Evolutionary conservation across 2,329 filamentous ascomycete genomes (phyloP).

Genomic region (Sphaerulina vaccinii): DNA sequence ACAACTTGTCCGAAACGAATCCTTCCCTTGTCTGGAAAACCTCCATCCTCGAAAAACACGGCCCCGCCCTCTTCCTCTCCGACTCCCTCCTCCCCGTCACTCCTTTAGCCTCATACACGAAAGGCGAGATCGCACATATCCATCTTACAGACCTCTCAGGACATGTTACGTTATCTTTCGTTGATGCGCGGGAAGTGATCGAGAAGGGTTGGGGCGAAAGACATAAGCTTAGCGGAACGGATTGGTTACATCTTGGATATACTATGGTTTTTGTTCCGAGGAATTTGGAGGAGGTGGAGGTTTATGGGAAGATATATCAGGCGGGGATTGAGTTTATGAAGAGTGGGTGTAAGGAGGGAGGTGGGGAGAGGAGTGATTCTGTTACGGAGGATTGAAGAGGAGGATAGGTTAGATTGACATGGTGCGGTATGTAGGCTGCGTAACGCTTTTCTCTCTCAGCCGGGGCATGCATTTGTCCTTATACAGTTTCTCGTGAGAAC

Average conservation of each 20-base stretch:
- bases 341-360: background rate
- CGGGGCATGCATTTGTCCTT: too few relatives aligned
- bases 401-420: background rate
- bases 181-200: conserved; percentile 17
- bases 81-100: conserved; percentile 2
- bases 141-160: conserved; percentile 15
- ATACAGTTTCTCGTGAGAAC: too few relatives aligned
- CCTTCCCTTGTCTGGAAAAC: conserved; percentile 6
- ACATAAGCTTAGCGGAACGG: conserved; percentile 17
- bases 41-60: conserved; percentile 17
- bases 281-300: conserved; percentile 9
- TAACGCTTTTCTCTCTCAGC: too few relatives aligned
- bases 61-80: conserved; percentile 12
- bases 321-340: conserved; percentile 21
- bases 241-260: conserved; percentile 17
- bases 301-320: conserved; percentile 9
- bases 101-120: background rate
- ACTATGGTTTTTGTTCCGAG: conserved; percentile 21
- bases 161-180: conserved; percentile 20
- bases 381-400: background rate
- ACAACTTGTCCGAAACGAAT: conserved; percentile 5
- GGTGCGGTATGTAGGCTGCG: background rate
- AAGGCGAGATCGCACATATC: conserved; percentile 19
- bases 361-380: too few relatives aligned
- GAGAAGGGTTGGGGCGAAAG: conserved; percentile 20